Conservation (phyloP, 1,139 yeast species). For the Diutina rugosa region DNA sequence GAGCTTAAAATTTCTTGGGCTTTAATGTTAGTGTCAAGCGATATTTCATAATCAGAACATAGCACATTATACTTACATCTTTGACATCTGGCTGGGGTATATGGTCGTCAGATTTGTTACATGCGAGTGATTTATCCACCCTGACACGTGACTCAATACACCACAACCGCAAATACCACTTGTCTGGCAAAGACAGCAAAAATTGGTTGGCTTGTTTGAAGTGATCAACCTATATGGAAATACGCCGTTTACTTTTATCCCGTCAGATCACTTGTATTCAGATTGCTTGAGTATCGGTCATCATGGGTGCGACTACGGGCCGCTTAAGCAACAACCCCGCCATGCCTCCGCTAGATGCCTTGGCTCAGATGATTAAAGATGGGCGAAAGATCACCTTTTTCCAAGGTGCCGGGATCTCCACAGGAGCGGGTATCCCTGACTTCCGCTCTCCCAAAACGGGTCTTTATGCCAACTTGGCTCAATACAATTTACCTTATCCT, state of each 20-base stretch:
- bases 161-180: neutral
- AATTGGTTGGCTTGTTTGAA: too few species aligned
- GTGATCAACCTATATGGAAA: too few species aligned
- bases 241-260: neutral
- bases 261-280: too few species aligned
- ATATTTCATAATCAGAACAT: too few species aligned
- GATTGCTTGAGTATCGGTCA: neutral
- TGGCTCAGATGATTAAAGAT: constrained; percentile 5
- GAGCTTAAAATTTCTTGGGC: constrained; percentile 88
- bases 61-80: neutral
- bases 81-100: neutral
- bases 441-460: constrained; percentile 91
- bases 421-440: constrained; percentile 91
- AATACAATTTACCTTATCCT: constrained; percentile 71
- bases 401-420: constrained; percentile 91
- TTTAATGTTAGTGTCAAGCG: constrained; percentile 12
- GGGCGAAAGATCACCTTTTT: constrained; percentile 27
- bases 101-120: neutral
- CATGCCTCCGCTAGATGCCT: neutral
- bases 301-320: neutral
- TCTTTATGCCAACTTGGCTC: constrained; percentile 65
- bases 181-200: neutral
- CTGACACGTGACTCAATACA: neutral
- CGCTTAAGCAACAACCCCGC: neutral
- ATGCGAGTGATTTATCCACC: neutral